Base-by-base conservation (phyloP, 331 rosid genomes). In the Malus hybrid region DNA sequence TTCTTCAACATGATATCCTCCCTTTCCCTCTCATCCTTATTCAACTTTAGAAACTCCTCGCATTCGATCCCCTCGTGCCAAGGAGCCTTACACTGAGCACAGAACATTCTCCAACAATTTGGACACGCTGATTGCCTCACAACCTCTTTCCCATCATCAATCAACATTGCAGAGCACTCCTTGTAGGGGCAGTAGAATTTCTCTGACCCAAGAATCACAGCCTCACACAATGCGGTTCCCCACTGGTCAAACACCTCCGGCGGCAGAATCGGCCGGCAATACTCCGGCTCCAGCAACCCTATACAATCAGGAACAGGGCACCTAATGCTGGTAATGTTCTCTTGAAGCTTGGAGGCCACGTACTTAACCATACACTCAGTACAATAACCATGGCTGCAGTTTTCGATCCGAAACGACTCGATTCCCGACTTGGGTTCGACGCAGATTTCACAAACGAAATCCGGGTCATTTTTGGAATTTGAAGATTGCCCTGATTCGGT, bases 121-220 rank as follows among this genome's bases (percentile, higher is more conserved):
- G 96, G 96, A 60, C 96, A 93, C 73, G 54, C 79, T 1, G 86
- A 77, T 48, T 73, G 62, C 79, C 1, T 78, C 27, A 82, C 48
- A 0, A 18, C 12, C 50, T 76, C 83, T 14, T 12, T 12, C 6
- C 83, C 88, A 16, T 93, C 94, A 32, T 85, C 31, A 10, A 93
- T 80, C 85, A 93, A 2, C 76, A 87, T 27, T 2, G 78, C 95
- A 1, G 89, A 83, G 62, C 97, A 93, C 12, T 87, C 93, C 78
- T 72, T 76, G 6, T 24, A 87, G 0, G 97, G 98, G 29, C 98
- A 93, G 39, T 93, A 93, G 11, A 87, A 84, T 44, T 85, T 93
- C 28, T 85, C 74, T 3, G 69, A 64, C 1, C 22, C 80, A 3
- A 48, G 75, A 3, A 90, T 76, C 63, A 79, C 24, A 0, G 93